phyloP scores from a whole-genome alignment of 163 green algal species.

The Chlorella variabilis region DNA sequence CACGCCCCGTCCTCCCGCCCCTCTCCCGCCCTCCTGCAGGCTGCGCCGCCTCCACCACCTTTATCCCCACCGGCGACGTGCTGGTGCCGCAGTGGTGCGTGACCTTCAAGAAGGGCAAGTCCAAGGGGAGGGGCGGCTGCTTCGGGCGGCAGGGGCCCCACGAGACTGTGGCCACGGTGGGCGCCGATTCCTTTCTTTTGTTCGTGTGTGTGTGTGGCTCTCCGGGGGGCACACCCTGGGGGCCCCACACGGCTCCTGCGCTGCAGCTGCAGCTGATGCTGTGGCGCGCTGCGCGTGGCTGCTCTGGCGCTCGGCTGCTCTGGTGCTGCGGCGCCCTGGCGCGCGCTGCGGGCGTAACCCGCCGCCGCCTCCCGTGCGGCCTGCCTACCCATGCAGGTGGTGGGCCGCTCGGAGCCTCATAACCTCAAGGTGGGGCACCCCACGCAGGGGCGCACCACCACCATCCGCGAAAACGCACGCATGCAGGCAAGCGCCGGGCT shows the following conservation, averaged over 20 bases:
- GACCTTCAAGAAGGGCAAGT: conserved; percentile 68
- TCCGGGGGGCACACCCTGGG: not conserved
- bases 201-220: no score
- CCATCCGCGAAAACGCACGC: conserved; percentile 73
- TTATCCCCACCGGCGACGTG: conserved; percentile 63
- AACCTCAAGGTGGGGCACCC: conserved; percentile 77
- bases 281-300: no score
- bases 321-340: no score
- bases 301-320: no score
- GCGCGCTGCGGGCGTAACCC: no score
- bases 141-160: conserved; percentile 61
- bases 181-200: not conserved
- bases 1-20: no score
- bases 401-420: conserved; percentile 81
- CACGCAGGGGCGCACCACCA: conserved; percentile 67
- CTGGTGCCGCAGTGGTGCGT: conserved; percentile 74
- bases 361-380: no score
- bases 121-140: conserved; percentile 60
- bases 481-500: conserved; percentile 54
- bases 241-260: no score
- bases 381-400: no score
- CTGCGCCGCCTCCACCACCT: conserved; percentile 56
- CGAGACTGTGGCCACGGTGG: conserved; percentile 68
- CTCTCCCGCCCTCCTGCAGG: conserved; percentile 34
- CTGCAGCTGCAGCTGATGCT: no score